phyloP scores from a whole-genome alignment of 78 protist genomes.

The Mantamonas sphyraenae region DNA sequence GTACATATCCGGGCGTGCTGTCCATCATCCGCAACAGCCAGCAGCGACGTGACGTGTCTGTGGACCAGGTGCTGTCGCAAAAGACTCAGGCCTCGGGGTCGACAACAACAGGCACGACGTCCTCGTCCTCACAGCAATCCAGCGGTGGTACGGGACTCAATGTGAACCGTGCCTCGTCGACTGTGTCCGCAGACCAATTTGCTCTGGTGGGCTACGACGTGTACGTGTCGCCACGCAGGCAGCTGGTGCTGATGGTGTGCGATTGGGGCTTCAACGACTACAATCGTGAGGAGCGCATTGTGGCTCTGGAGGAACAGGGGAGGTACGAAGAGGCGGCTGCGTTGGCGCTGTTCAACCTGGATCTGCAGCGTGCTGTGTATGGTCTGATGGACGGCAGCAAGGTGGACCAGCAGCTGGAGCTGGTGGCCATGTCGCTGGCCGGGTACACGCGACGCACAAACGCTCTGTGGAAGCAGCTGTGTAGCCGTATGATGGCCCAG shows the following conservation, averaged over 20 bases:
- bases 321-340: slow-evolving; percentile 57
- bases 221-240: background rate
- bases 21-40: too few species aligned
- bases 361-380: slow-evolving; percentile 38
- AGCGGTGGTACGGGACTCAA: too few species aligned
- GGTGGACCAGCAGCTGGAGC: slow-evolving; percentile 6
- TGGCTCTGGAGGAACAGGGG: slow-evolving; percentile 24
- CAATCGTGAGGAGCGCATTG: background rate
- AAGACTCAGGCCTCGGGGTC: too few species aligned
- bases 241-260: background rate
- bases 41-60: too few species aligned
- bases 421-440: slow-evolving; percentile 53
- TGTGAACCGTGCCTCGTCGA: too few species aligned
- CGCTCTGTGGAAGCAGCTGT: slow-evolving; percentile 35
- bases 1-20: too few species aligned
- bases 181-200: too few species aligned
- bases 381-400: background rate
- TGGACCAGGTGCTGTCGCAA: too few species aligned
- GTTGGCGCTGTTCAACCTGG: slow-evolving; percentile 48
- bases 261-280: background rate
- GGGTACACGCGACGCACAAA: slow-evolving; percentile 29
- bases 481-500: slow-evolving; percentile 18
- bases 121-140: too few species aligned
- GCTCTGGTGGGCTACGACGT: too few species aligned
- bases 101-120: too few species aligned